phyloP scores from a whole-genome alignment of 1,284 basidiomycete genomes.

The Tetrapyrgos nigripes region DNA sequence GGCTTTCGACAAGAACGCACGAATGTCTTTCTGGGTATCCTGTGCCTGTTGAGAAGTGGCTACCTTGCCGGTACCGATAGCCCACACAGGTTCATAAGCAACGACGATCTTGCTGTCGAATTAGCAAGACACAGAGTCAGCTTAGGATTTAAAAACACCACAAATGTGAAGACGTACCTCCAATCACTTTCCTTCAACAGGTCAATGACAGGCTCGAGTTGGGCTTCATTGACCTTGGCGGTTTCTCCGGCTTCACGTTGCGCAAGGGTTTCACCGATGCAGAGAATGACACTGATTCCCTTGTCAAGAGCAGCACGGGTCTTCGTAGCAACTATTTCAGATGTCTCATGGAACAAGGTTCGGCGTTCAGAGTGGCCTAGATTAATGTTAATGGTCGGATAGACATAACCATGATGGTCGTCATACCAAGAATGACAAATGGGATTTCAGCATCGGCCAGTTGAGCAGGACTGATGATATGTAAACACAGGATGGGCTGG shows the following conservation, averaged over 20 bases:
- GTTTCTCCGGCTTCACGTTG: constrained; percentile 89
- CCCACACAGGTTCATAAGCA: constrained; percentile 98
- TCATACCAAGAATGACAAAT: constrained; percentile 90
- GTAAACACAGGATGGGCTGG: background rate
- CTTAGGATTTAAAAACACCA: too few species aligned
- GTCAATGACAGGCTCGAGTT: constrained; percentile 82
- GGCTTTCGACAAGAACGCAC: constrained; percentile 73
- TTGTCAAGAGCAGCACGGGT: constrained; percentile 81
- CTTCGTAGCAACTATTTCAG: constrained; percentile 87
- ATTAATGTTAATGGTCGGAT: constrained; percentile 1
- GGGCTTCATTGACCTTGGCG: constrained; percentile 80
- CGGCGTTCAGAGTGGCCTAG: constrained; percentile 95
- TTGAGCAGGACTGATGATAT: constrained; percentile 68
- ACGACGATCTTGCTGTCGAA: constrained; percentile 83
- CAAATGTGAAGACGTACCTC: constrained; percentile 62
- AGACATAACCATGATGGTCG: background rate
- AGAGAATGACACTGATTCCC: constrained; percentile 90
- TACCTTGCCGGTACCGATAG: constrained; percentile 97
- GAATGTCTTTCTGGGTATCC: constrained; percentile 88
- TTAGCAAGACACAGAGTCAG: background rate
- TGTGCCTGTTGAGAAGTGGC: constrained; percentile 93
- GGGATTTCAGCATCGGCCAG: constrained; percentile 87
- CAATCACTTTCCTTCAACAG: constrained; percentile 76
- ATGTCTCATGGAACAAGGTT: constrained; percentile 90
- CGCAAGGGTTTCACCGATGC: constrained; percentile 93